Conservation (phyloP, 2,329 filamentous ascomycete species). For the Drechslerella stenobrocha region DNA sequence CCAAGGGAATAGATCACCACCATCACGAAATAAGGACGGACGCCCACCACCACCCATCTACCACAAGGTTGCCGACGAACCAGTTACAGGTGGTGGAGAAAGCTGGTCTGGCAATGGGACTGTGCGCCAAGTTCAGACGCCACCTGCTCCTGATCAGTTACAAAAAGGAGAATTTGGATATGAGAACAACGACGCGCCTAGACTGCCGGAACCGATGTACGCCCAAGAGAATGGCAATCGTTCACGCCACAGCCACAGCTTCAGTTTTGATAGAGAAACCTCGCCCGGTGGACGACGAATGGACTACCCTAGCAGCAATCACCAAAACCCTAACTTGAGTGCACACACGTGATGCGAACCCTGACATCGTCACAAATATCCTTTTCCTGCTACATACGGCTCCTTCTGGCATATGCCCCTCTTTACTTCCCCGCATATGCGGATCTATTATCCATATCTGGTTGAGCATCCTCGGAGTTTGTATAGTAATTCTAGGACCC, state of each 20-base stretch:
- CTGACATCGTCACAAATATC: background rate
- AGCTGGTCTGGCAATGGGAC: conserved; percentile 82
- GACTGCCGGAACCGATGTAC: conserved; percentile 58
- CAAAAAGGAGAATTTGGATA: background rate
- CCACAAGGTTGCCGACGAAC: conserved; percentile 81
- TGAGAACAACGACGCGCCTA: conserved; percentile 17
- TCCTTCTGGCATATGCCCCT: conserved; percentile 25
- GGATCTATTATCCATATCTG: too few relatives aligned
- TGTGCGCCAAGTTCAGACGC: conserved; percentile 71
- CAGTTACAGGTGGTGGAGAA: conserved; percentile 62
- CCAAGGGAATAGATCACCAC: conserved; percentile 61
- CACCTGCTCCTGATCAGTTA: conserved; percentile 59
- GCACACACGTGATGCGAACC: conserved; percentile 18
- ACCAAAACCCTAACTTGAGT: conserved; percentile 38
- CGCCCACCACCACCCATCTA: conserved; percentile 63
- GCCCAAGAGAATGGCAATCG: conserved; percentile 37
- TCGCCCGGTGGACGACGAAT: conserved; percentile 35
- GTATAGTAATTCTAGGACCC: conserved; percentile 26
- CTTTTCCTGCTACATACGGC: too few relatives aligned
- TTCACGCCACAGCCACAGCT: conserved; percentile 46
- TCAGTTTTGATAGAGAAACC: conserved; percentile 39
- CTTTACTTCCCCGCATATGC: background rate
- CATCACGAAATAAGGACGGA: conserved; percentile 58
- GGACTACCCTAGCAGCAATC: conserved; percentile 28
- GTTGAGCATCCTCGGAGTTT: conserved; percentile 18